Percentiles rank a stretch among this genome's conserved stretches.
Evolutionary conservation across 208 protist genomes (phyloP).

Genomic region (Strigomonas culicis): DNA sequence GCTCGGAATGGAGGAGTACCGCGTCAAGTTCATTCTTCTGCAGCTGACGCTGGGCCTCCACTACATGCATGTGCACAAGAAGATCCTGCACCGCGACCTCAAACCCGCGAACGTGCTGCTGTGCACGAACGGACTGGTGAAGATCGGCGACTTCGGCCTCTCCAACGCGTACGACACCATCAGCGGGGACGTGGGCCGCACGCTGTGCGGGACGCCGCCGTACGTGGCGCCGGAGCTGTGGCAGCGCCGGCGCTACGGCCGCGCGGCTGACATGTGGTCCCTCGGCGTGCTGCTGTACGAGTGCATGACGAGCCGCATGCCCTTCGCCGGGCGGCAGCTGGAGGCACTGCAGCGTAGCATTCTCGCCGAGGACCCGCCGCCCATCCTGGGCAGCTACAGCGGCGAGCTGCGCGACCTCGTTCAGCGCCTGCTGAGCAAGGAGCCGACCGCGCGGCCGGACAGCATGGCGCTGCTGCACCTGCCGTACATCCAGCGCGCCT

Average conservation of each 20-base stretch:
- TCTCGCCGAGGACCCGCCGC: constrained; percentile 16
- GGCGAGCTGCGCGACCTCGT: constrained; percentile 21
- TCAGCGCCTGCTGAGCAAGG: constrained; percentile 26
- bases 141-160: constrained; percentile 70
- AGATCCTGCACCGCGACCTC: constrained; percentile 66
- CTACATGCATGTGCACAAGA: constrained; percentile 50
- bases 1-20: constrained; percentile 23
- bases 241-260: constrained; percentile 25
- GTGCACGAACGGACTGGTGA: constrained; percentile 42
- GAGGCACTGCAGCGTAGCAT: constrained; percentile 28
- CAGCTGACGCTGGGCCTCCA: constrained; percentile 54
- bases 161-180: constrained; percentile 41
- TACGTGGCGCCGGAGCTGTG: constrained; percentile 73
- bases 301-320: constrained; percentile 26
- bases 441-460: constrained; percentile 25
- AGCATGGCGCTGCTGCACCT: constrained; percentile 22
- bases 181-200: constrained; percentile 33
- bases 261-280: constrained; percentile 43
- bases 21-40: constrained; percentile 26
- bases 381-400: constrained; percentile 22
- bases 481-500: constrained; percentile 20
- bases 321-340: constrained; percentile 23
- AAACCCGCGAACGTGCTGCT: constrained; percentile 66
- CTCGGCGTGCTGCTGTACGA: constrained; percentile 49
- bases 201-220: constrained; percentile 51